phyloP scores from a whole-genome alignment of 208 protist species.

The Giardia muris region DNA sequence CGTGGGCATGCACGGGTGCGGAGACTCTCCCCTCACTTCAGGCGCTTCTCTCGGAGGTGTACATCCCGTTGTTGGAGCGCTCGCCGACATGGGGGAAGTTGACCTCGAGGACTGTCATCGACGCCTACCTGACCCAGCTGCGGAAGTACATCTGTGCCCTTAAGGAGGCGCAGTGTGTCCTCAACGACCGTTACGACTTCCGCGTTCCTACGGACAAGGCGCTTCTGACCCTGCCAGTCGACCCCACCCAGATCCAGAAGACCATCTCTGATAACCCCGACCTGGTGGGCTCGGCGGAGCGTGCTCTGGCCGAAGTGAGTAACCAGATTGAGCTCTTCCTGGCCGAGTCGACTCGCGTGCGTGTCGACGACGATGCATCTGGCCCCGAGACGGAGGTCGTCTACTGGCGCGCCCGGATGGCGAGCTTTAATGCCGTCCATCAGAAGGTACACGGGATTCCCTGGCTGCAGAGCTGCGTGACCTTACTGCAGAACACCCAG shows the following conservation, averaged over 20 bases:
- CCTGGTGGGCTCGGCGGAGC: not conserved
- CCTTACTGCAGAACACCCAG: slow-evolving; percentile 63
- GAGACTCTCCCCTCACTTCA: not conserved
- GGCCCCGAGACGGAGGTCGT: slow-evolving; percentile 75
- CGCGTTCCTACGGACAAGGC: not conserved
- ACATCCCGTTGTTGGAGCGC: not conserved
- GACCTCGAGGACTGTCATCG: not conserved
- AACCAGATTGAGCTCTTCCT: slow-evolving; percentile 49
- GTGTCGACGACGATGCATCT: slow-evolving; percentile 46
- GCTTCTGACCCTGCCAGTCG: not conserved
- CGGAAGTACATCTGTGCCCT: not conserved
- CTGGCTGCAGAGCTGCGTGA: slow-evolving; percentile 53
- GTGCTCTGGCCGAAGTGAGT: not conserved
- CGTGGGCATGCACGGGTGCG: not conserved
- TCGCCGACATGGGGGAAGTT: not conserved
- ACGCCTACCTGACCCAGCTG: not conserved
- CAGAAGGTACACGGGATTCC: slow-evolving; percentile 48
- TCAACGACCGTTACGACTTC: not conserved
- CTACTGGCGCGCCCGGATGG: slow-evolving; percentile 69
- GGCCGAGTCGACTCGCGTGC: slow-evolving; percentile 43
- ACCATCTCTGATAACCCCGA: not conserved
- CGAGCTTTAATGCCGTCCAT: slow-evolving; percentile 62
- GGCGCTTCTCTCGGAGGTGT: not conserved
- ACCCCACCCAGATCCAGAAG: slow-evolving; percentile 2
- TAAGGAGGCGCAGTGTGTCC: not conserved